Base-by-base conservation (phyloP, 306 rosid species). In the Morella rubra region DNA sequence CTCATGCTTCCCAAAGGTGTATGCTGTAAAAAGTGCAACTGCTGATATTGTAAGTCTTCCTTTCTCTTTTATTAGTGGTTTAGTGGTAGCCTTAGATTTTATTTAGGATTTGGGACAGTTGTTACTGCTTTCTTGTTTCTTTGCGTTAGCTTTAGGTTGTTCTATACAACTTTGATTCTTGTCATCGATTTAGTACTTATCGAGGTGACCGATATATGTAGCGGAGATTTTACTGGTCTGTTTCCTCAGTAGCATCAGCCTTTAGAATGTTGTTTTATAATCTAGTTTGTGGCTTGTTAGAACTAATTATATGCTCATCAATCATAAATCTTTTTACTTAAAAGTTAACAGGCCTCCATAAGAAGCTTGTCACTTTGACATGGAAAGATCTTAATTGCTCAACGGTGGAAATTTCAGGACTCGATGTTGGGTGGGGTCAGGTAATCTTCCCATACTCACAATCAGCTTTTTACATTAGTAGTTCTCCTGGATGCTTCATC, bases 351-450 rank as follows among this genome's bases (percentile, higher is more conserved):
- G 93, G 93, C 81, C 75, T 77, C 44, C 83, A 51, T 73, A 92
- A 88, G 85, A 89, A 82, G 85, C 74, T 52, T 18, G 85, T 92
- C 78, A 87, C 88, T 0, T 86, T 96, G 83, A 84, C 89, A 5
- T 96, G 98, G 99, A 70, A 77, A 81, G 76, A 52, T 78, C 4
- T 1, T 49, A 81, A 82, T 74, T 91, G 92, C 93, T 85, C 97
- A 64, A 70, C 80, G 1, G 98, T 92, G 73, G 99, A 92, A 83
- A 83, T 92, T 77, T 85, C 98, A 7, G 99, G 98, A 78, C 98
- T 96, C 72, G 98, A 96, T 84, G 85, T 96, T 73, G 99, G 99
- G 81, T 96, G 99, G 98, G 99, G 97, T 45, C 99, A 96, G 98
- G 99, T 95, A 83, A 81, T 69, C 47, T 44, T 79, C 56, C 37